phyloP scores from a whole-genome alignment of 176 grass and related monocot genomes.

The Phoenix dactylifera region DNA sequence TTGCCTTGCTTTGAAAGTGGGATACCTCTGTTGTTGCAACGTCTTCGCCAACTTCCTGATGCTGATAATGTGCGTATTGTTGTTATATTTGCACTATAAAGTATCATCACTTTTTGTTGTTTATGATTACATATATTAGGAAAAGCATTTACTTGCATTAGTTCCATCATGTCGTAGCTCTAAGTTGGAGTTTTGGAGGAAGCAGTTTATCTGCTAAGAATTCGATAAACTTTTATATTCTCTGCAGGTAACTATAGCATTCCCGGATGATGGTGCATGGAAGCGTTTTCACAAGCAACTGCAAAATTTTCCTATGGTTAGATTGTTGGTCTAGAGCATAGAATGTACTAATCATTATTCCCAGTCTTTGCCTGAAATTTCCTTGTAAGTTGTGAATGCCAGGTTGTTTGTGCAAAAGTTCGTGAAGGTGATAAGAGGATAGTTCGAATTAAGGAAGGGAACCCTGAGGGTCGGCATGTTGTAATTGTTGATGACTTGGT shows the following conservation, averaged over 20 bases:
- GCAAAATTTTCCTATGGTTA: constrained; percentile 60
- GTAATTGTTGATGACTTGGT: constrained; percentile 97
- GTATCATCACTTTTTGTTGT: too few species aligned
- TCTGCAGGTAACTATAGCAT: constrained; percentile 79
- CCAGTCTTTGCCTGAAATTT: too few species aligned
- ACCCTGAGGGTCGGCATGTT: constrained; percentile 68
- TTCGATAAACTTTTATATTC: neutral
- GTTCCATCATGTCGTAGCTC: neutral
- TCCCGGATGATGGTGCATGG: constrained; percentile 97
- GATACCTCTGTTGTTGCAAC: constrained; percentile 57
- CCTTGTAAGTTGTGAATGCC: too few species aligned
- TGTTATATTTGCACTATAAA: neutral
- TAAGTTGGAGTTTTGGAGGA: neutral
- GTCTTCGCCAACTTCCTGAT: constrained; percentile 67
- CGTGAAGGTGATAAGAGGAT: constrained; percentile 76
- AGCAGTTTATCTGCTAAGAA: too few species aligned
- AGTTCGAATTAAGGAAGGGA: constrained; percentile 68
- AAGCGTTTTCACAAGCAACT: constrained; percentile 88
- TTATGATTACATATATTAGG: too few species aligned
- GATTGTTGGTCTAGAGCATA: too few species aligned
- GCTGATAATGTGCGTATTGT: constrained; percentile 44
- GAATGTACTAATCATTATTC: too few species aligned
- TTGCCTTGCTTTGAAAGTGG: constrained; percentile 86
- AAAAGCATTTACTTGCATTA: too few species aligned
- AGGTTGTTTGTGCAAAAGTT: constrained; percentile 86